Base-by-base conservation (phyloP, 1,284 basidiomycete genomes). In the Chondrostereum purpureum region DNA sequence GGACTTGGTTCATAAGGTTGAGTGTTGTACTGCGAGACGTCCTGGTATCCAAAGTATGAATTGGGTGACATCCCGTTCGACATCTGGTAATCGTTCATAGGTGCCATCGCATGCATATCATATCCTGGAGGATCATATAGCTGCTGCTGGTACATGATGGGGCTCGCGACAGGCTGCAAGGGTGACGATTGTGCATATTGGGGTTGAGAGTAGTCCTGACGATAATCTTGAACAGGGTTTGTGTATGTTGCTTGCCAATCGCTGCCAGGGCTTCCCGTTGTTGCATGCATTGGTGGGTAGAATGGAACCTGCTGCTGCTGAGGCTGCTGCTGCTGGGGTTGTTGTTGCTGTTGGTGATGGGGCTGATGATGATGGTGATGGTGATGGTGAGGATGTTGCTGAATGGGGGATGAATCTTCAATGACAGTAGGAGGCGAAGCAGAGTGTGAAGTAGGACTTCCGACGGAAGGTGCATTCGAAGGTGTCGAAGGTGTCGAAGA, bases 401-500 rank as follows among this genome's bases (percentile, higher is more conserved):
- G 55, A 52, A 46, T 62, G 35, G 47, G 45, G 39, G 19, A 48
- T 12, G 50, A 42, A 20, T 45, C 42, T 19, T 27, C 53, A 27
- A 43, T 44, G 42, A 52, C 51, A 35, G 49, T 51, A 12, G 56
- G 48, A 42, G 57, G 56, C 37, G 60, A 56, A 44, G 47, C 48
- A 18, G 56, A 55, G 20, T 51, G 44, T 8, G 51, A 53, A 22
- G 35, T 39, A 16, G 51, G 49, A 35, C 55, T 58, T 39, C 36
- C 50, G 52, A 14, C 53, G 53, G 43, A 18, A 46, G 49, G 19
- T 49, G 66, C 61, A 6, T 64, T 65, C 2, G 72, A 69, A 1
- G 75, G 69, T 6, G 70, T 68, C 0, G 76, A 73, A 1, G 73
- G 69, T 3, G 64, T 56, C 5, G 65, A 65, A 4, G 73, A 68